These are phyloP conservation scores for Atkinsonella texensis DNA, from an alignment of 2,329 filamentous ascomycete species.

Conservation along the genomic window DNA sequence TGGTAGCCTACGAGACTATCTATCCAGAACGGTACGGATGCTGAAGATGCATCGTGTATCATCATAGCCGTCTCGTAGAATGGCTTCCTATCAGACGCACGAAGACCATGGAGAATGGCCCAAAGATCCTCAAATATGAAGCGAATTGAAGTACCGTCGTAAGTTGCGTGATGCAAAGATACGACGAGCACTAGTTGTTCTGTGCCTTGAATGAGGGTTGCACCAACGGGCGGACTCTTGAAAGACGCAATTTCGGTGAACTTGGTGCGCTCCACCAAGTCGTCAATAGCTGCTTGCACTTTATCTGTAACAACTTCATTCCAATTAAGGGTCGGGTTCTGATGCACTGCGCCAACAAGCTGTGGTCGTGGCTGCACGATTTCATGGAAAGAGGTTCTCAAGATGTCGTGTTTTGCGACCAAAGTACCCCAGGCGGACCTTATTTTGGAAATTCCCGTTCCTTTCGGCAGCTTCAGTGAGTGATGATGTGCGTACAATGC, in stretches of 20 bases:
- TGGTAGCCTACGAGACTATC: not conserved
- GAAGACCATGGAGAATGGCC: not conserved
- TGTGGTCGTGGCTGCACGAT: not conserved
- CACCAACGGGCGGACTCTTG: not conserved
- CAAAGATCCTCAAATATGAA: not conserved
- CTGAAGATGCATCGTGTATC: not conserved
- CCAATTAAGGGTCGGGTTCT: not conserved
- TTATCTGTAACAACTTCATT: not conserved
- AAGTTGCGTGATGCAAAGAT: not conserved
- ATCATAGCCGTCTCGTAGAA: not conserved
- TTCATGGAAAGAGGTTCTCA: constrained; percentile 17
- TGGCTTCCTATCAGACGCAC: not conserved
- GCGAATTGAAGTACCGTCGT: not conserved
- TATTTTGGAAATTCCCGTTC: constrained; percentile 7
- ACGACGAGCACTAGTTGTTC: not conserved
- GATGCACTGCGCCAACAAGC: constrained; percentile 6
- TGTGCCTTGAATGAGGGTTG: not conserved
- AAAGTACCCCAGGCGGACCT: constrained; percentile 9
- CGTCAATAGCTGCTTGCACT: not conserved
- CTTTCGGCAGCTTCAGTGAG: constrained; percentile 1
- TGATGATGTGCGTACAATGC: constrained; percentile 11
- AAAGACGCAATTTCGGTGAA: not conserved
- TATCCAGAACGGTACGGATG: not conserved
- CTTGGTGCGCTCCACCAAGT: not conserved
- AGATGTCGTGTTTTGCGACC: constrained; percentile 11